Base-by-base conservation (phyloP, 2,329 filamentous ascomycete genomes). In the Gliomastix tumulicola region DNA sequence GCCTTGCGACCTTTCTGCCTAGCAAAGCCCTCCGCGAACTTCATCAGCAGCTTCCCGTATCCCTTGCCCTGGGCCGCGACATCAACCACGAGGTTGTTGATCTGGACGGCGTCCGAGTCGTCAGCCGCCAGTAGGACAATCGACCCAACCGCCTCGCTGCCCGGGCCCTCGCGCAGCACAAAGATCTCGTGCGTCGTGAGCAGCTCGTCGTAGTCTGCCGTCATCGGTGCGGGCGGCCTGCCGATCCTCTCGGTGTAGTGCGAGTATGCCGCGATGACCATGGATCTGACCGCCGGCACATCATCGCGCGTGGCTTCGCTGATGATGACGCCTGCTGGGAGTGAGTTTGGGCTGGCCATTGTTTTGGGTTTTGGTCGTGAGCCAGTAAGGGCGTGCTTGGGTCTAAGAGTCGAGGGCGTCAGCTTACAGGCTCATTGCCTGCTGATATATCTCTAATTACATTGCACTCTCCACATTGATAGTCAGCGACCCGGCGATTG, bases 161-260 rank as follows among this genome's bases (percentile, higher is more conserved):
- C 17, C 7, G 31, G 35, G 12, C 32, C 32, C 7, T 39, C 22
- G 13, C 36, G 25, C 7, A 56, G 42, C 3, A 55, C 43, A 37
- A 41, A 54, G 3, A 59, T 44, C 8, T 49, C 38, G n/a, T 43
- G 39, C 1, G 40, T 45, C 6, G 43, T n/a, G 5, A 63, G 40
- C 11, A 62, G 42, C 4, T 43, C 19, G 6, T 18, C 4, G 30
- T 61, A 62, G 40, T 63, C 47, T n/a, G 48, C 43, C 3, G 40
- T 47, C 60, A 63, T 63, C 2, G 59, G 59, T 0, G 57, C 59
- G 1, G 60, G 60, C 0, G 47, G 46, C 30, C 51, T 54, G 5
- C 56, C 56, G 34, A 60, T 57, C 5, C 55, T 55, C 11, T 55
- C 44, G 20, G 56, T 49, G 39, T 58, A 60, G 33, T 56, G 62